These are phyloP conservation scores for Aspergillus sp. DNA, from an alignment of 2,329 filamentous ascomycete genomes.

Conservation along the genomic window DNA sequence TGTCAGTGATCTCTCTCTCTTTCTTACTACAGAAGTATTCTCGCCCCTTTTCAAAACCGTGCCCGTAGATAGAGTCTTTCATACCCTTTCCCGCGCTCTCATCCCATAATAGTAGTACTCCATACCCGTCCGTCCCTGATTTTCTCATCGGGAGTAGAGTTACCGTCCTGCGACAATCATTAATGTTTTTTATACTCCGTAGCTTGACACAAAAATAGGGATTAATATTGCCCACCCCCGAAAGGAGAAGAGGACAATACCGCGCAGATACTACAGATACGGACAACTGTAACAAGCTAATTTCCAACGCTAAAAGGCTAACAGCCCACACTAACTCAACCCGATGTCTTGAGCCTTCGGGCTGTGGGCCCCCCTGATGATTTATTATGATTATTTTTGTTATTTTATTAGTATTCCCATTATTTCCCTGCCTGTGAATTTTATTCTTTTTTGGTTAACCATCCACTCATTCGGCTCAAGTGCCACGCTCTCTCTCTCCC, in stretches of 20 bases:
- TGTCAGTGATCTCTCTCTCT: not conserved
- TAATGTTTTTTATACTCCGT: not conserved
- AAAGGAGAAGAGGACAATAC: not conserved
- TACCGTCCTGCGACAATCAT: no score
- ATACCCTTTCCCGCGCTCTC: not conserved
- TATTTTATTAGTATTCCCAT: constrained; percentile 3
- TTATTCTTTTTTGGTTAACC: constrained; percentile 1
- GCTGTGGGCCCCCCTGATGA: not conserved
- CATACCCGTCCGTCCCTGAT: not conserved
- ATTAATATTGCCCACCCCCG: not conserved
- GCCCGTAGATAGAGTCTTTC: no score
- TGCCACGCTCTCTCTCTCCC: not conserved
- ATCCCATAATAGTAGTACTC: not conserved
- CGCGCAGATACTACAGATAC: not conserved
- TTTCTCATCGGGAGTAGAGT: no score
- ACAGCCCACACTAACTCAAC: not conserved
- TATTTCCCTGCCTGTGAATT: constrained; percentile 2
- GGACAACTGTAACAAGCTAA: not conserved
- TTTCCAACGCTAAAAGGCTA: constrained; percentile 3
- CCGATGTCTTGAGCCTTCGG: constrained; percentile 1
- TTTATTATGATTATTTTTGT: not conserved
- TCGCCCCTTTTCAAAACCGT: no score
- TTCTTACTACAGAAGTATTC: no score
- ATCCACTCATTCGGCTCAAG: constrained; percentile 7
- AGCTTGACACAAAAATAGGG: constrained; percentile 1